Evolutionary conservation across 1,284 basidiomycete genomes (phyloP).

Genomic region (Ceratobasidium sp.): DNA sequence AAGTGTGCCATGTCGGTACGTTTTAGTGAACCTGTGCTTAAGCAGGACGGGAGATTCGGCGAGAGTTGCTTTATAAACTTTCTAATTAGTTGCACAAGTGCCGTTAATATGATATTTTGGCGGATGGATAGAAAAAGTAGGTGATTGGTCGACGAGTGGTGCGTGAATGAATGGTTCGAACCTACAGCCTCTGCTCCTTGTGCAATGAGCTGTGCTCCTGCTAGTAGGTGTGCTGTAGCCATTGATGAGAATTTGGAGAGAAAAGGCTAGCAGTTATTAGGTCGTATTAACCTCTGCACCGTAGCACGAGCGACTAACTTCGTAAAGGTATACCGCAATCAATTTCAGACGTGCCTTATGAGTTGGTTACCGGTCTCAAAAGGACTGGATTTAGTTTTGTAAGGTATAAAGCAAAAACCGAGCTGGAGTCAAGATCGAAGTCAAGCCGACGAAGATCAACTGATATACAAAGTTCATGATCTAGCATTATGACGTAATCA

Average conservation of each 20-base stretch:
- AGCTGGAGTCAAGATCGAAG: too few relatives aligned
- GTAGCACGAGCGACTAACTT: too few relatives aligned
- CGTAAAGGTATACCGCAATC: too few relatives aligned
- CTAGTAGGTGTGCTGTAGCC: conserved; percentile 52
- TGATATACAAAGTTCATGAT: conserved; percentile 2
- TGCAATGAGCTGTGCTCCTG: conserved; percentile 65
- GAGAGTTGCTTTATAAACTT: conserved; percentile 78
- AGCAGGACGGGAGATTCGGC: conserved; percentile 71
- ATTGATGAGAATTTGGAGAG: background rate
- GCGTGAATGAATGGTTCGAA: conserved; percentile 49
- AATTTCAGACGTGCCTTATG: too few relatives aligned
- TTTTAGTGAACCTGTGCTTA: conserved; percentile 93
- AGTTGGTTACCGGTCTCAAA: too few relatives aligned
- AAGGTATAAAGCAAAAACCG: too few relatives aligned
- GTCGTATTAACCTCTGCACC: background rate
- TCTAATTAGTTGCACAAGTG: conserved; percentile 63
- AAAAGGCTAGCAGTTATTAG: background rate
- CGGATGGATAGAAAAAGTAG: conserved; percentile 23
- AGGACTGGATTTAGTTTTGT: too few relatives aligned
- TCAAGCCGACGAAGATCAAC: conserved; percentile 3
- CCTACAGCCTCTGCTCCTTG: conserved; percentile 81
- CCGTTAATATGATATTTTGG: background rate
- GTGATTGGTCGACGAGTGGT: conserved; percentile 17
- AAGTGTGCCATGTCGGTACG: conserved; percentile 88
- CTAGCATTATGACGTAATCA: conserved; percentile 16